A percentile compares a stretch with the other conserved stretches of the same genome.
Evolutionary conservation across 257 asterid genomes (phyloP).

Genomic region (Fraxinus pennsylvanica): DNA sequence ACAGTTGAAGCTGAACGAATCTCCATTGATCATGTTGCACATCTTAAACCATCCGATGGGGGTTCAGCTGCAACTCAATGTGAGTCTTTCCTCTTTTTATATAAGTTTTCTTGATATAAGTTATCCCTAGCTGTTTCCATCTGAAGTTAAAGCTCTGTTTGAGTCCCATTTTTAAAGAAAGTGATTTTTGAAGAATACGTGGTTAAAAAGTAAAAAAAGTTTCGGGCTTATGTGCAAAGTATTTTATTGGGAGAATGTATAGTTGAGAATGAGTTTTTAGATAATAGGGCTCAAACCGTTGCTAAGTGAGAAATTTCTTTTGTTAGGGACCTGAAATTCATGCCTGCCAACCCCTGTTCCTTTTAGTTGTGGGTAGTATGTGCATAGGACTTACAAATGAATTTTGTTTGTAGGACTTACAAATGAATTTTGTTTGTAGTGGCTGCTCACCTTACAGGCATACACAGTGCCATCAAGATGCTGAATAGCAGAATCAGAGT

Average conservation of each 20-base stretch:
- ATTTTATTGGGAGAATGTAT: too few relatives aligned
- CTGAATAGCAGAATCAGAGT: conserved; percentile 85
- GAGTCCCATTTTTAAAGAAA: too few relatives aligned
- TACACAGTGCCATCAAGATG: conserved; percentile 97
- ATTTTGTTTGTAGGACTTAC: conserved; percentile 35
- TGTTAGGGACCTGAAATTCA: not conserved
- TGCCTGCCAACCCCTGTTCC: not conserved
- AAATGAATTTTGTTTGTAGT: conserved; percentile 38
- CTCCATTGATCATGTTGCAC: conserved; percentile 97
- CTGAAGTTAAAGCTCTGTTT: not conserved
- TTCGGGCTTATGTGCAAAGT: too few relatives aligned
- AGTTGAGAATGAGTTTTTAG: too few relatives aligned
- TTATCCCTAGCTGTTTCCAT: conserved; percentile 9
- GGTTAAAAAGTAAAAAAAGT: too few relatives aligned
- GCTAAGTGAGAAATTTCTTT: not conserved
- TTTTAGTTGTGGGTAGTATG: not conserved
- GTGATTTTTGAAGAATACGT: too few relatives aligned
- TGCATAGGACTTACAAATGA: conserved; percentile 1
- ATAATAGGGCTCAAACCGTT: too few relatives aligned
- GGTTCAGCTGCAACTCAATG: conserved; percentile 99
- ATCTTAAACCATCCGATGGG: conserved; percentile 95
- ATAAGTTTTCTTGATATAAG: not conserved
- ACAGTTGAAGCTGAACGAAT: conserved; percentile 98
- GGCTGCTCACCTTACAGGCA: conserved; percentile 99
- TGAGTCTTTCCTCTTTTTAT: conserved; percentile 38